phyloP scores from a whole-genome alignment of 2,329 filamentous ascomycete genomes.

The Cercospora sesami region DNA sequence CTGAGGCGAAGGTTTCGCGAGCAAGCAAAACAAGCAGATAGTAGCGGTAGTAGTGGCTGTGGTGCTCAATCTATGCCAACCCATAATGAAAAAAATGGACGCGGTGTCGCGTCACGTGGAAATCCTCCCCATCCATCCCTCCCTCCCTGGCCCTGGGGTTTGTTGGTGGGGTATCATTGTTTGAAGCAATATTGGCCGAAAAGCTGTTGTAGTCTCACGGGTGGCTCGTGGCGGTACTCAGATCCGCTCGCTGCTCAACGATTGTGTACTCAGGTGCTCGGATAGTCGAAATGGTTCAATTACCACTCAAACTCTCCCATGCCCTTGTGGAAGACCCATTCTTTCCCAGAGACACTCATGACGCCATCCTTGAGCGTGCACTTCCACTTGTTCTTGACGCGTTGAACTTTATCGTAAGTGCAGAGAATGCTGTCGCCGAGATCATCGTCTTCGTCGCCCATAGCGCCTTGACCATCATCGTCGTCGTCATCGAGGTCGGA shows the following conservation, averaged over 20 bases:
- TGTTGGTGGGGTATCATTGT: not conserved
- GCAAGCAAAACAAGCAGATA: no score
- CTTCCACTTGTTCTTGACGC: constrained; percentile 98
- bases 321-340: constrained; percentile 94
- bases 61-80: not conserved
- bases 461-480: constrained; percentile 59
- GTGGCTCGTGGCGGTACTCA: no score
- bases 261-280: no score
- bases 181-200: not conserved
- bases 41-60: not conserved
- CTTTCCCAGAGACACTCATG: constrained; percentile 86
- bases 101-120: not conserved
- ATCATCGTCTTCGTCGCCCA: constrained; percentile 69
- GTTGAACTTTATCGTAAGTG: constrained; percentile 98
- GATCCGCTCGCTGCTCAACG: no score
- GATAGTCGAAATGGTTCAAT: no score
- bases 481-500: constrained; percentile 96
- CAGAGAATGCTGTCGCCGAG: constrained; percentile 90
- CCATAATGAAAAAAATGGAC: not conserved
- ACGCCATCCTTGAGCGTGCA: constrained; percentile 97
- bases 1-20: no score
- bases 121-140: not conserved
- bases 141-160: not conserved
- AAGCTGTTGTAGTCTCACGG: not conserved
- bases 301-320: constrained; percentile 98